Evolutionary conservation across 768 basidiomycete species (phyloP).

Genomic region (Psilocybe sp.): DNA sequence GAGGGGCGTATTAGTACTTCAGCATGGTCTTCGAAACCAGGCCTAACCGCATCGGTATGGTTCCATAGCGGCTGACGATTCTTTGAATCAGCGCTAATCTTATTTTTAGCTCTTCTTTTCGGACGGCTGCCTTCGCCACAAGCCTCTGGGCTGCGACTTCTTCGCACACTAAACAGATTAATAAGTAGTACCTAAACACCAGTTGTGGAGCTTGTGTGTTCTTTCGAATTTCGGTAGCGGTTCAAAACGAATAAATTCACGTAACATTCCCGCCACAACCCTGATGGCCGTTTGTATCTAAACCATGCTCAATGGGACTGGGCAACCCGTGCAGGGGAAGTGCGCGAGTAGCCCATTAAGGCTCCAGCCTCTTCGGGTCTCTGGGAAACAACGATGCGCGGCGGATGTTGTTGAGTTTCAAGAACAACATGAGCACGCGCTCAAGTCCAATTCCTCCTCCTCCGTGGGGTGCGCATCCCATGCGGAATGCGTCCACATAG

Average conservation of each 20-base stretch:
- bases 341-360: too few relatives aligned
- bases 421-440: slow-evolving; percentile 95
- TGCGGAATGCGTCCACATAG: slow-evolving; percentile 91
- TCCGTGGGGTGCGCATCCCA: slow-evolving; percentile 95
- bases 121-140: slow-evolving; percentile 19
- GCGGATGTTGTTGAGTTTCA: slow-evolving; percentile 95
- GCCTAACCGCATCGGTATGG: slow-evolving; percentile 24
- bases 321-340: too few relatives aligned
- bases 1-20: slow-evolving; percentile 15
- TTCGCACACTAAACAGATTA: slow-evolving; percentile 18
- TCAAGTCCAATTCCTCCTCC: slow-evolving; percentile 96
- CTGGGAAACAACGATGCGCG: slow-evolving; percentile 93
- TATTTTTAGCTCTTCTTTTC: slow-evolving; percentile 28
- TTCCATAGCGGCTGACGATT: slow-evolving; percentile 27
- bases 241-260: slow-evolving; percentile 1
- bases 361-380: slow-evolving; percentile 93
- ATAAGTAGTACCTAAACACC: slow-evolving; percentile 2
- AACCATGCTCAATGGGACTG: too few relatives aligned
- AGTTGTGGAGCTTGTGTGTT: slow-evolving; percentile 16
- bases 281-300: too few relatives aligned
- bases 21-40: slow-evolving; percentile 13
- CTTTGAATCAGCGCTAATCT: slow-evolving; percentile 22
- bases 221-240: slow-evolving; percentile 7
- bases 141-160: slow-evolving; percentile 14
- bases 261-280: neutral